A percentile compares a stretch with the other conserved stretches of the same genome.
These are phyloP conservation scores for Arachis stenosperma DNA, from an alignment of 306 rosid species.

Conservation along the genomic window DNA sequence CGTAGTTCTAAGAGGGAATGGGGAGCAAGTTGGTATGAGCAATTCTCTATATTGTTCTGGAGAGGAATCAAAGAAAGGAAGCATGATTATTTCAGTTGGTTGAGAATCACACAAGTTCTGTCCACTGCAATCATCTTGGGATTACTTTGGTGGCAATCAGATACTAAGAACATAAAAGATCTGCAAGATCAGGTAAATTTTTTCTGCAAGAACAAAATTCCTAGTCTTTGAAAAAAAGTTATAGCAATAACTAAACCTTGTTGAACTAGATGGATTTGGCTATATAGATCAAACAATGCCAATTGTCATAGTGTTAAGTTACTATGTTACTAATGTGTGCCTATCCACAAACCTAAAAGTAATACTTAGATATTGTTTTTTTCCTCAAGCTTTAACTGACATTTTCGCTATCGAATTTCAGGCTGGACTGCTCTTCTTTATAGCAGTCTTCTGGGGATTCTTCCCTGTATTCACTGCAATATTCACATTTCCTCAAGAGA, in stretches of 20 bases:
- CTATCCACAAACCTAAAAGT: too few relatives aligned
- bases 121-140: conserved; percentile 95
- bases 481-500: conserved; percentile 97
- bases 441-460: conserved; percentile 97
- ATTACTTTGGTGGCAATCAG: conserved; percentile 97
- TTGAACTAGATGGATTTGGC: too few relatives aligned
- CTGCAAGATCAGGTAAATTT: conserved; percentile 85
- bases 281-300: too few relatives aligned
- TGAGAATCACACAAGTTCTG: conserved; percentile 94
- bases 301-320: too few relatives aligned
- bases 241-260: neutral
- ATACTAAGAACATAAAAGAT: conserved; percentile 57
- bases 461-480: conserved; percentile 95
- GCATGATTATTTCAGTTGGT: conserved; percentile 94
- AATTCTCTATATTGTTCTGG: conserved; percentile 68
- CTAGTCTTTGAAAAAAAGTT: neutral
- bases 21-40: conserved; percentile 93
- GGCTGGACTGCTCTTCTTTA: conserved; percentile 97
- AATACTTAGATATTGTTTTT: too few relatives aligned
- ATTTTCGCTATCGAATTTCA: conserved; percentile 42
- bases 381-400: too few relatives aligned
- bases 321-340: too few relatives aligned
- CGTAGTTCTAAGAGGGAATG: conserved; percentile 60
- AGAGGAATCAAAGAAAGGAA: conserved; percentile 91
- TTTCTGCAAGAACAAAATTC: conserved; percentile 20